Percentiles rank a stretch among this genome's conserved stretches.
These are phyloP conservation scores for Fusarium sp. DNA, from an alignment of 2,329 filamentous ascomycete species.

Conservation along the genomic window DNA sequence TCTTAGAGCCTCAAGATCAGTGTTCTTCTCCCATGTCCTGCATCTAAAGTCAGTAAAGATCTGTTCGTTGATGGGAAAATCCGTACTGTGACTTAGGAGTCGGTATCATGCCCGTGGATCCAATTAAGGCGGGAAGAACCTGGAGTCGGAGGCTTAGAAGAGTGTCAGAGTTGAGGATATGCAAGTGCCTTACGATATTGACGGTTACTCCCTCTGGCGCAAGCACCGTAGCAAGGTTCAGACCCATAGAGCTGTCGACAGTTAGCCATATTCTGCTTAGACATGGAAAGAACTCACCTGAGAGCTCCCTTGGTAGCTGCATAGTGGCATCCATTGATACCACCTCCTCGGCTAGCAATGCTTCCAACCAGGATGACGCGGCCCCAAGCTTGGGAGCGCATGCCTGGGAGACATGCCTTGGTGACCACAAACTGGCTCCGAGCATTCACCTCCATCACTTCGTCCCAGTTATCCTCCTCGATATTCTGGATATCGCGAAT, in stretches of 20 bases:
- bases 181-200: slow-evolving; percentile 45
- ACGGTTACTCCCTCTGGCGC: slow-evolving; percentile 50
- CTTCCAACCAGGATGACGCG: slow-evolving; percentile 50
- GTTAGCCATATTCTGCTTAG: slow-evolving; percentile 7
- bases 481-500: slow-evolving; percentile 51
- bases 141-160: not conserved
- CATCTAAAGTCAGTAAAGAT: not conserved
- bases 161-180: not conserved
- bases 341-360: slow-evolving; percentile 49
- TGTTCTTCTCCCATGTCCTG: slow-evolving; percentile 48
- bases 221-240: slow-evolving; percentile 49
- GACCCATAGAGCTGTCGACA: slow-evolving; percentile 48
- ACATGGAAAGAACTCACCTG: slow-evolving; percentile 6
- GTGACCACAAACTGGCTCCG: slow-evolving; percentile 51
- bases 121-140: slow-evolving; percentile 53
- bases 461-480: slow-evolving; percentile 52
- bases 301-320: slow-evolving; percentile 50
- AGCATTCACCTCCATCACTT: slow-evolving; percentile 51
- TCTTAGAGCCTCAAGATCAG: slow-evolving; percentile 47
- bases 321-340: slow-evolving; percentile 52
- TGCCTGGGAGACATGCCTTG: slow-evolving; percentile 47
- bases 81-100: slow-evolving; percentile 46
- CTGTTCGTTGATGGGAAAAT: no score
- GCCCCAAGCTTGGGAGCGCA: slow-evolving; percentile 49
- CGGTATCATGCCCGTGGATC: slow-evolving; percentile 52